Base-by-base conservation (phyloP, 495 filamentous ascomycete species). In the Penicillium ucsense region DNA sequence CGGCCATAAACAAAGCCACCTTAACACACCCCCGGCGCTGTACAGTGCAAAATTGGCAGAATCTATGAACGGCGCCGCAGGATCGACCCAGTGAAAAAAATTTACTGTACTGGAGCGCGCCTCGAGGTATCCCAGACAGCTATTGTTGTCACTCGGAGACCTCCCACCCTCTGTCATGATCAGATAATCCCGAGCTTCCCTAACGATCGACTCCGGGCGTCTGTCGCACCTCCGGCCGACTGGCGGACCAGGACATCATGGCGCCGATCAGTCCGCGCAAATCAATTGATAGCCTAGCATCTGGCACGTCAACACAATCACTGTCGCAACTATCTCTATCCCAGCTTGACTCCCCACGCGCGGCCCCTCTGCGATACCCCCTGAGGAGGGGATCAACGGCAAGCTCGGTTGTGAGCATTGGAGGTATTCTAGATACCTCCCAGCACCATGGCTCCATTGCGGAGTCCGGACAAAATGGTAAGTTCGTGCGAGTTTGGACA, bases 401-500 rank as follows among this genome's bases (percentile, higher is more conserved):
- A 32, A 94, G 89, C 74, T 95, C 90, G 29, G 79, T 91, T 55
- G 78, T 78, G 56, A 95, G 90, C 43, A 77, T 87, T 50, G 84
- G 84, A 27, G 84, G 83, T 29, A 75, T 84, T 35, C 65, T 95
- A 49, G 88, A 95, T 54, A 78, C 77, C 29, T 73, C 79, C 55
- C 67, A 71, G 38, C 75, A 61, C 70, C 77, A 71, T 60, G 68
- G 73, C 43, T 74, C 81, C 31, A 77, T 92, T 51, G 78, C 79
- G 35, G 89, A 96, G 58, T 77, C 80, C 4, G 81, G 82, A 6
- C 84, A 88, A 52, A 95, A 95, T 79, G 88, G 83, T 20, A 20
- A 20, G 20, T 85, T 59, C 37, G 70, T 57, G 31, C 3, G 4
- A 1, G 9, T 5, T 3, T 37, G 1, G 3, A 4, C 6, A 10